A percentile compares a stretch with the other conserved stretches of the same genome.
phyloP scores from a whole-genome alignment of 2,329 filamentous ascomycete species.

The Aspergillus felis region DNA sequence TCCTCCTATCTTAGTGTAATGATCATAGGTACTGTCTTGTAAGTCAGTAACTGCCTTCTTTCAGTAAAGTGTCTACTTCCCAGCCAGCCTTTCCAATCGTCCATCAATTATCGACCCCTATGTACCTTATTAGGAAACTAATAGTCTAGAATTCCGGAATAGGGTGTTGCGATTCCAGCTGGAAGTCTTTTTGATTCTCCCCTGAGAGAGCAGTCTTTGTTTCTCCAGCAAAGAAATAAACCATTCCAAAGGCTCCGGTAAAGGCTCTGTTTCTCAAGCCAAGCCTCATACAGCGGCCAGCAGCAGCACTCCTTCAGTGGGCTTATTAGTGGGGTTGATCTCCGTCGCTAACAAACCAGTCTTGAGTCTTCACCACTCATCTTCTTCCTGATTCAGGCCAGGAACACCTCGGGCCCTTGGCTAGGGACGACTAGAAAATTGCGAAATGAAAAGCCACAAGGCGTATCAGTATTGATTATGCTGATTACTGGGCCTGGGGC shows the following conservation, averaged over 20 bases:
- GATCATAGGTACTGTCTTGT: not conserved
- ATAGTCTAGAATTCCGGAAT: not conserved
- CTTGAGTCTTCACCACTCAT: conserved; percentile 20
- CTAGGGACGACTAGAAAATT: not conserved
- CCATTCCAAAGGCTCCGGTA: conserved; percentile 1
- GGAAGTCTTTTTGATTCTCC: conserved; percentile 4
- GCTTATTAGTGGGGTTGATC: conserved; percentile 21
- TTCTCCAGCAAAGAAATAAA: not conserved
- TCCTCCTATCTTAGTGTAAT: not conserved
- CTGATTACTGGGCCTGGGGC: no score
- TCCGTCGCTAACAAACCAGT: conserved; percentile 19
- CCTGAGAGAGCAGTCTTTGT: conserved; percentile 1
- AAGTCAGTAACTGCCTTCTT: not conserved
- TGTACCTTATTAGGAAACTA: not conserved
- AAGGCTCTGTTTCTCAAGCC: conserved; percentile 4
- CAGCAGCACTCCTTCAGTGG: conserved; percentile 18
- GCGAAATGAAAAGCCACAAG: not conserved
- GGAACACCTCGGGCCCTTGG: conserved; percentile 24
- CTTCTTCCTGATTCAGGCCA: conserved; percentile 19
- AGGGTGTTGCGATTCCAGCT: not conserved
- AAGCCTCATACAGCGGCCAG: conserved; percentile 11
- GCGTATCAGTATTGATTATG: not conserved
- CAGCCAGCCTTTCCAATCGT: conserved; percentile 1
- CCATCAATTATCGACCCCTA: conserved; percentile 5
- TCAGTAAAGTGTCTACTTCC: not conserved